Conservation (phyloP, 2,329 filamentous ascomycete species). For the Podosphaera fusca region DNA sequence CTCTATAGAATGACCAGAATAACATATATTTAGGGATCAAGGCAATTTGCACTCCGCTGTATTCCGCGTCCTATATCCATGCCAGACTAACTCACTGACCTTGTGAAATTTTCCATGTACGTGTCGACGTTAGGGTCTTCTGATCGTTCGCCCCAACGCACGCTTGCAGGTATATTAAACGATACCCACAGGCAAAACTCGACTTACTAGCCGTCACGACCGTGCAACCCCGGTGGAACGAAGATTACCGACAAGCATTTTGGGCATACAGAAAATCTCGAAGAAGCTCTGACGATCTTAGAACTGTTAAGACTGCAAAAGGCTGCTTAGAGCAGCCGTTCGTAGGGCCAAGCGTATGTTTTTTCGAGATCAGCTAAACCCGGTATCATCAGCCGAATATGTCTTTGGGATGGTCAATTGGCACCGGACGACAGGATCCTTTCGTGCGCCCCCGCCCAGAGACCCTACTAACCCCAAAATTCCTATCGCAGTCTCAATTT, state of each 20-base stretch:
- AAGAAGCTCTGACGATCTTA: background rate
- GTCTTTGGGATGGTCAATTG: background rate
- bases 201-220: too few species aligned
- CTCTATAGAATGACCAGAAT: too few species aligned
- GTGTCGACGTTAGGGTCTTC: too few species aligned
- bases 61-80: too few species aligned
- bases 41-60: too few species aligned
- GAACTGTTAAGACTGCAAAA: background rate
- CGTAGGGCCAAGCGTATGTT: background rate
- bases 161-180: too few species aligned
- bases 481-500: background rate
- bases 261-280: background rate
- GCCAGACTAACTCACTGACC: too few species aligned
- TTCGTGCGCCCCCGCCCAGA: background rate
- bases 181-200: too few species aligned
- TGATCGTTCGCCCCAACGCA: too few species aligned
- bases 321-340: background rate
- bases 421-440: background rate
- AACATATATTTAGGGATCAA: too few species aligned
- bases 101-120: too few species aligned
- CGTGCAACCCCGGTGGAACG: background rate
- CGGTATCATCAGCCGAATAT: background rate
- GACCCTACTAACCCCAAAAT: background rate
- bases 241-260: background rate
- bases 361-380: background rate